Evolutionary conservation across 805 yeast genomes (phyloP).

Genomic region (Pichia nakasei): DNA sequence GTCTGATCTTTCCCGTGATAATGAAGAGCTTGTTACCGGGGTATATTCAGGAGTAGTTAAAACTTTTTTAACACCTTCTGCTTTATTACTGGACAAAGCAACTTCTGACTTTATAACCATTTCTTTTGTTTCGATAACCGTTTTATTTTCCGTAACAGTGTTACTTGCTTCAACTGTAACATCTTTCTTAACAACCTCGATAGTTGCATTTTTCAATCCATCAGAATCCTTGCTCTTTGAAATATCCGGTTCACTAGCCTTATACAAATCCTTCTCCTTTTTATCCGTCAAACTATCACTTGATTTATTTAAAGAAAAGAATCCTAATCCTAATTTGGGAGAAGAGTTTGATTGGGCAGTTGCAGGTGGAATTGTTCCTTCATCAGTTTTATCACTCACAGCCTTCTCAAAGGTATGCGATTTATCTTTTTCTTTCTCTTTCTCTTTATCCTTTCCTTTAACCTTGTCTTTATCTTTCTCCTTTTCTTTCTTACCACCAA

Average conservation of each 20-base stretch:
- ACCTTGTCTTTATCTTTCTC: slow-evolving; percentile 1
- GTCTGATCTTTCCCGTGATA: too few species aligned
- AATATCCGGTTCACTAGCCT: too few species aligned
- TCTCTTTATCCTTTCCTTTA: slow-evolving; percentile 1
- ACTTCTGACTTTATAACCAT: background rate
- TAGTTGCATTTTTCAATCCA: too few species aligned
- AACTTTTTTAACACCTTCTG: too few species aligned
- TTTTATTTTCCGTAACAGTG: background rate
- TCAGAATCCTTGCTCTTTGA: too few species aligned
- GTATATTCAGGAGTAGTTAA: too few species aligned
- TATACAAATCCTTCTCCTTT: background rate
- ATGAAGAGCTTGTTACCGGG: too few species aligned
- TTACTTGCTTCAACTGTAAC: too few species aligned
- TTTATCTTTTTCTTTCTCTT: background rate
- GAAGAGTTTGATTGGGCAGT: background rate
- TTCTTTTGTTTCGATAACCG: background rate
- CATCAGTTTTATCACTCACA: background rate
- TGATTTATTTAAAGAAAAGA: slow-evolving; percentile 6
- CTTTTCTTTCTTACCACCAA: slow-evolving; percentile 9
- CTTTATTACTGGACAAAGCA: too few species aligned
- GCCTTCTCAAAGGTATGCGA: background rate
- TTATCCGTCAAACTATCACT: slow-evolving; percentile 3
- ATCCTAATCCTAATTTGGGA: slow-evolving; percentile 7
- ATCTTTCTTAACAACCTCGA: too few species aligned
- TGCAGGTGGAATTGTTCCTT: background rate